Conservation (phyloP, 805 yeast genomes). For the Brettanomyces bruxellensis region DNA sequence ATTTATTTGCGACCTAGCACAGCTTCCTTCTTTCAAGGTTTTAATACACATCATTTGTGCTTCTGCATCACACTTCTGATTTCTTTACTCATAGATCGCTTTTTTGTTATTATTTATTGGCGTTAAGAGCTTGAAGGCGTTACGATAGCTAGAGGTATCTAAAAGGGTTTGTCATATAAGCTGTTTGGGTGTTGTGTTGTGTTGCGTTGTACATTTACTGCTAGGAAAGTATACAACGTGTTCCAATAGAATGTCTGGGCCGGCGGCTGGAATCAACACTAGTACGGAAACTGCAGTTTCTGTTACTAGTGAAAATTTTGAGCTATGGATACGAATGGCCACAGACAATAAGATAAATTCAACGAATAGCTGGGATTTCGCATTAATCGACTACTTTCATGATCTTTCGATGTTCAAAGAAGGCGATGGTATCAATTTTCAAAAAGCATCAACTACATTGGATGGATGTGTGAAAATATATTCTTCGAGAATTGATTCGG, state of each 20-base stretch:
- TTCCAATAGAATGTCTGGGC: neutral
- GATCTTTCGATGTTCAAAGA: constrained; percentile 69
- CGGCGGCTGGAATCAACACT: neutral
- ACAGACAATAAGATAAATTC: constrained; percentile 79
- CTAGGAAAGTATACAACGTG: no score
- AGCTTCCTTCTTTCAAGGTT: no score
- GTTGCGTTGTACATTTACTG: no score
- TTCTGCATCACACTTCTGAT: no score
- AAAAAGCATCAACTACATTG: constrained; percentile 80
- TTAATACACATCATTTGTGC: no score
- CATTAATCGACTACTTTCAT: constrained; percentile 84
- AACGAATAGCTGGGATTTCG: constrained; percentile 83
- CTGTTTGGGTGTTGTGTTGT: no score
- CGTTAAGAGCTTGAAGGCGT: no score
- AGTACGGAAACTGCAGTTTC: constrained; percentile 8
- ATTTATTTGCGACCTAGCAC: no score
- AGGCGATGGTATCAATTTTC: constrained; percentile 77
- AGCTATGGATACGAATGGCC: constrained; percentile 75
- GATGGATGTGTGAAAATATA: constrained; percentile 95
- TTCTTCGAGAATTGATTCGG: constrained; percentile 84
- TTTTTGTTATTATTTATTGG: no score
- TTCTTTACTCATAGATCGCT: no score
- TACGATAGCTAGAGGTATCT: no score
- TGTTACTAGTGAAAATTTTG: constrained; percentile 42
- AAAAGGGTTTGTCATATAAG: no score